A percentile compares a stretch with the other conserved stretches of the same genome.
Evolutionary conservation across 2,329 filamentous ascomycete species (phyloP).

Genomic region (Microdochium nivale): DNA sequence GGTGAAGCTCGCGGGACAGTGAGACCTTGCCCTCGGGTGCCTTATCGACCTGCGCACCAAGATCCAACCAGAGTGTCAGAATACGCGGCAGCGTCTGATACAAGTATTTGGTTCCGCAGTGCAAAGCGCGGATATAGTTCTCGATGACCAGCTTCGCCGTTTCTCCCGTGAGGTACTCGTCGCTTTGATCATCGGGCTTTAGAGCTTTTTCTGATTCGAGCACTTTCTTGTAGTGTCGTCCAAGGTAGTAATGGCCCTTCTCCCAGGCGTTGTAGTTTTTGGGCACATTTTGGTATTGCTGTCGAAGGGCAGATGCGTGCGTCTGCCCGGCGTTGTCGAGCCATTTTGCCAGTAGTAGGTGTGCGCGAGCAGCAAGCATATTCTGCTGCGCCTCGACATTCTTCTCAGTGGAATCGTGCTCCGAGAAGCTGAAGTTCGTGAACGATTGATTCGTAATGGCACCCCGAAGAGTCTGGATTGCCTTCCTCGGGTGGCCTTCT

Average conservation of each 20-base stretch:
- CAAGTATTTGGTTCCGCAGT: conserved; percentile 87
- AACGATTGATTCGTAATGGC: conserved; percentile 80
- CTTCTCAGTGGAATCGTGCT: conserved; percentile 27
- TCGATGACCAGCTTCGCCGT: conserved; percentile 79
- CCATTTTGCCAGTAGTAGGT: conserved; percentile 92
- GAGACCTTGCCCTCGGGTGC: conserved; percentile 46
- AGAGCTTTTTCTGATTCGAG: conserved; percentile 80
- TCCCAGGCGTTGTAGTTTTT: conserved; percentile 70
- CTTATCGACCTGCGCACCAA: conserved; percentile 68
- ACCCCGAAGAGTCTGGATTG: conserved; percentile 81
- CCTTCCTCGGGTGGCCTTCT: conserved; percentile 87
- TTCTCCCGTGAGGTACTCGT: conserved; percentile 72
- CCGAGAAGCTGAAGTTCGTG: conserved; percentile 33
- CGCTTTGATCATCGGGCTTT: conserved; percentile 66
- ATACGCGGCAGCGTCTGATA: conserved; percentile 90
- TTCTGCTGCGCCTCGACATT: conserved; percentile 41
- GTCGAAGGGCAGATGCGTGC: conserved; percentile 68
- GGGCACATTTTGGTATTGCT: conserved; percentile 78
- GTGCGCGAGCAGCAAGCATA: conserved; percentile 64
- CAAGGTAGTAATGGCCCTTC: conserved; percentile 94
- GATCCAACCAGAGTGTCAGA: conserved; percentile 87
- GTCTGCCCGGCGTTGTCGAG: conserved; percentile 92
- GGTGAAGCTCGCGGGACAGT: conserved; percentile 41
- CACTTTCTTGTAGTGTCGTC: conserved; percentile 94
- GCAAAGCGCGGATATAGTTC: conserved; percentile 81